These are phyloP conservation scores for Leccinum subrobustum DNA, from an alignment of 1,284 basidiomycete species.

Conservation along the genomic window DNA sequence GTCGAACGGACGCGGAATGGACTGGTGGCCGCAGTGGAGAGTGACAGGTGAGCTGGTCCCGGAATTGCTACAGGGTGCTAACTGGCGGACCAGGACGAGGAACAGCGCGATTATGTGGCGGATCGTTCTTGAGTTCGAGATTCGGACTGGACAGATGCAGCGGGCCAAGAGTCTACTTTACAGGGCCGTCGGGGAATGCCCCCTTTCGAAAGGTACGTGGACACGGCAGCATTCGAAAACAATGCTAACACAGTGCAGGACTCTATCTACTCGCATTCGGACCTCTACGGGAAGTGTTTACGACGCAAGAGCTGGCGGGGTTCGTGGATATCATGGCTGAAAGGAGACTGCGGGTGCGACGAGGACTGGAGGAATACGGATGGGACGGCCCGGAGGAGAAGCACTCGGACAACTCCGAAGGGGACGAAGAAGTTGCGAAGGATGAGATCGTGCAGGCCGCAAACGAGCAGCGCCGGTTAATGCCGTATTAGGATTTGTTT, in stretches of 20 bases:
- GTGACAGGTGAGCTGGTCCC: constrained; percentile 52
- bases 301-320: constrained; percentile 60
- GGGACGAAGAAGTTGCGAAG: constrained; percentile 52
- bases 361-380: constrained; percentile 63
- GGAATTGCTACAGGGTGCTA: constrained; percentile 37
- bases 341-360: constrained; percentile 71
- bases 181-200: constrained; percentile 81
- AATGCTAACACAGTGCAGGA: constrained; percentile 45
- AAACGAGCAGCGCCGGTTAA: background rate
- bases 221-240: constrained; percentile 4
- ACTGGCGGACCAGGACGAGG: constrained; percentile 51
- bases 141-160: constrained; percentile 55
- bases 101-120: constrained; percentile 75
- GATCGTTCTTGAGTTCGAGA: constrained; percentile 82
- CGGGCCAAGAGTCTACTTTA: constrained; percentile 79
- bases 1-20: constrained; percentile 67
- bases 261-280: constrained; percentile 87
- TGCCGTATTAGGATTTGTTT: constrained; percentile 48
- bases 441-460: background rate
- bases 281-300: constrained; percentile 68
- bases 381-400: constrained; percentile 38
- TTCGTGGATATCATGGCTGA: constrained; percentile 82
- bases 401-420: constrained; percentile 40
- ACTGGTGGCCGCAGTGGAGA: constrained; percentile 60
- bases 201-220: constrained; percentile 69